phyloP scores from a whole-genome alignment of 441 rosid species.

The Brassica balearica region DNA sequence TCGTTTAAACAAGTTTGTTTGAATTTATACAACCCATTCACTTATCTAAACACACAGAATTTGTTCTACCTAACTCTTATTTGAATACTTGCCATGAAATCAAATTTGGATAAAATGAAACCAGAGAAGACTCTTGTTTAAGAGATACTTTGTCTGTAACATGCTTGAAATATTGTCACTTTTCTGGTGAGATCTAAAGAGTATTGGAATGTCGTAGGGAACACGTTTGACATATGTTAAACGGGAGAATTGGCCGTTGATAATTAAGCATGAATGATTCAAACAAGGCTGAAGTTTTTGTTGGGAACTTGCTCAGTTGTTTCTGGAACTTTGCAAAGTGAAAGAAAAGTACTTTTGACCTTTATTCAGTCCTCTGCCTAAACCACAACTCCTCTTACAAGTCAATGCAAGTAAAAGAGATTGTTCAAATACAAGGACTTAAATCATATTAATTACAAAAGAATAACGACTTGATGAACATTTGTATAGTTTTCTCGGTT shows the following conservation, averaged over 20 bases:
- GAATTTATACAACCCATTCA: too few species aligned
- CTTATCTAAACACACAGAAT: neutral
- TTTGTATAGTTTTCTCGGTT: neutral
- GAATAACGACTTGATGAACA: neutral
- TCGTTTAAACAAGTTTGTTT: neutral
- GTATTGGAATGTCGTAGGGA: neutral
- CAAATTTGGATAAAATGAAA: neutral
- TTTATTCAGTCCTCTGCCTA: neutral
- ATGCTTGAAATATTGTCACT: neutral
- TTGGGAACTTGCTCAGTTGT: slow-evolving; percentile 12
- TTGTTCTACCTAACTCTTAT: neutral
- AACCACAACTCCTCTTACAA: neutral
- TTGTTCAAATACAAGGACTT: neutral
- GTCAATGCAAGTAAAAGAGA: neutral
- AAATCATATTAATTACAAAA: neutral
- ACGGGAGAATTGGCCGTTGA: neutral
- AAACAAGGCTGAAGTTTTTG: neutral
- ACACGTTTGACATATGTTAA: neutral
- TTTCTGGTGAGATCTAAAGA: neutral
- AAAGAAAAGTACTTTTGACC: neutral
- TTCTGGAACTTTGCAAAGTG: slow-evolving; percentile 3
- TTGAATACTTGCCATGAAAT: neutral
- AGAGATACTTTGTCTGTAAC: neutral
- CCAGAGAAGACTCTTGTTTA: neutral
- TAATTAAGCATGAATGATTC: neutral